Conservation (phyloP, 108 stramenopile genomes). For the Nitzschia sp. region DNA sequence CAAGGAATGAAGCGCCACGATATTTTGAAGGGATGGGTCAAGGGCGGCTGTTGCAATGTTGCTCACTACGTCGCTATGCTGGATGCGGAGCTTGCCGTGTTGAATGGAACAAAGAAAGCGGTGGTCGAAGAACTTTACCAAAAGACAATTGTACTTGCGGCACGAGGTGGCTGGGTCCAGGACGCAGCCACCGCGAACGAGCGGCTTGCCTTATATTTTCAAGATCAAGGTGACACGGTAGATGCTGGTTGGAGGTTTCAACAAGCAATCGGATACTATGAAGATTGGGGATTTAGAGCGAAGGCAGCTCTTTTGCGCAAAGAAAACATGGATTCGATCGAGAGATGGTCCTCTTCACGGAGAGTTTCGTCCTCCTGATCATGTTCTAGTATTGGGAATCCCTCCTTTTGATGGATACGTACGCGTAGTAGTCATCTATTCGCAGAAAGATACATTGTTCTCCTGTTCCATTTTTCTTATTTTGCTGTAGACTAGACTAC, state of each 20-base stretch:
- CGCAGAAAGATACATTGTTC: too few species aligned
- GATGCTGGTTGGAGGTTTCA: not conserved
- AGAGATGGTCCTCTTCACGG: too few species aligned
- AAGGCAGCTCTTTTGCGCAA: not conserved
- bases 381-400: too few species aligned
- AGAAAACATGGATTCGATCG: too few species aligned
- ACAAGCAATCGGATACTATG: conserved; percentile 13
- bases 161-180: conserved; percentile 17
- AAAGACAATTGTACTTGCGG: conserved; percentile 4
- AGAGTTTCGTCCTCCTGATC: too few species aligned
- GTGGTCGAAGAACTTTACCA: conserved; percentile 1
- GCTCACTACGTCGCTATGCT: conserved; percentile 16
- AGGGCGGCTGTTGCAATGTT: conserved; percentile 4
- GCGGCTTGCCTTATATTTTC: conserved; percentile 5
- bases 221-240: not conserved
- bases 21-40: conserved; percentile 5
- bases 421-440: too few species aligned
- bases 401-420: too few species aligned
- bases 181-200: conserved; percentile 29
- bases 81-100: conserved; percentile 13
- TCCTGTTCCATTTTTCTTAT: too few species aligned
- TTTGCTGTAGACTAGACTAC: too few species aligned
- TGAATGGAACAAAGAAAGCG: not conserved
- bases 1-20: conserved; percentile 3
- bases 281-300: conserved; percentile 9